Conservation (phyloP, 306 rosid species). For the Lagenaria siceraria region DNA sequence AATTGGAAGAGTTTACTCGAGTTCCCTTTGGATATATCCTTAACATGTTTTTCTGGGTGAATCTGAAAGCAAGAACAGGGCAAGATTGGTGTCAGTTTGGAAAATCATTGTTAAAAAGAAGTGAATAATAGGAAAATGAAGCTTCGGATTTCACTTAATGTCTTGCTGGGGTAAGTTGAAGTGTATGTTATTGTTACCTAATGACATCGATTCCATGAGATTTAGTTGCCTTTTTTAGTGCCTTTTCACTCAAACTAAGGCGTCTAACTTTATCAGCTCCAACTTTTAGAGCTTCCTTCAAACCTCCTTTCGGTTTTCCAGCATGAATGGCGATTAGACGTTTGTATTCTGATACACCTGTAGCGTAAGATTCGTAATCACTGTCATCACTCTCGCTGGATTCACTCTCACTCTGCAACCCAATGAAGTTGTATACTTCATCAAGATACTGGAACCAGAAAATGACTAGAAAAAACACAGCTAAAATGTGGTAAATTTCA, state of each 20-base stretch:
- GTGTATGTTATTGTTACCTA: slow-evolving; percentile 28
- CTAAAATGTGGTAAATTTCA: slow-evolving; percentile 9
- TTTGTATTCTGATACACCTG: slow-evolving; percentile 42
- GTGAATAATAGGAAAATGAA: background rate
- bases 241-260: slow-evolving; percentile 73
- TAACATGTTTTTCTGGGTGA: slow-evolving; percentile 63
- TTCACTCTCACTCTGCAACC: slow-evolving; percentile 39
- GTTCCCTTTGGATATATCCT: slow-evolving; percentile 86
- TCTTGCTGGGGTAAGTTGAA: background rate
- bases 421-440: slow-evolving; percentile 4
- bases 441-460: slow-evolving; percentile 11
- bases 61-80: slow-evolving; percentile 33
- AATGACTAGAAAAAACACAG: slow-evolving; percentile 9
- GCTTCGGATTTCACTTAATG: background rate
- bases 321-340: slow-evolving; percentile 80
- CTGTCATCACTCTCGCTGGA: slow-evolving; percentile 35
- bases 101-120: slow-evolving; percentile 2
- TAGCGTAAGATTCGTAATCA: slow-evolving; percentile 35
- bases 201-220: slow-evolving; percentile 50
- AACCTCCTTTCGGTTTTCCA: slow-evolving; percentile 65
- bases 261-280: slow-evolving; percentile 48
- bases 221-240: slow-evolving; percentile 47
- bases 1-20: slow-evolving; percentile 68
- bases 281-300: slow-evolving; percentile 40
- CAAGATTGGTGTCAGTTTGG: background rate